phyloP scores from a whole-genome alignment of 768 basidiomycete species.

The Tricholoma matsutake region DNA sequence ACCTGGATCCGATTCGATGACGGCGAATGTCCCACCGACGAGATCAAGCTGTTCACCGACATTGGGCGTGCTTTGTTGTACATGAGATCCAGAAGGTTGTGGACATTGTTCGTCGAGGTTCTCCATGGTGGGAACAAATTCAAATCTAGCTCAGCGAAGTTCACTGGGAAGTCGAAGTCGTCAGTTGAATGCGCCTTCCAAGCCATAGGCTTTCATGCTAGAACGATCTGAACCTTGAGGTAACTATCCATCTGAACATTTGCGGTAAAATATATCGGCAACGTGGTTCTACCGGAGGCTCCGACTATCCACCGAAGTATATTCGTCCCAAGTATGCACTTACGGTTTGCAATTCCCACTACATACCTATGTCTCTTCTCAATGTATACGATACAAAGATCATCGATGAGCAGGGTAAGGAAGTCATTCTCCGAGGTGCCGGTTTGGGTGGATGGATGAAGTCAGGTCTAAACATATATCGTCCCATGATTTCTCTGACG shows the following conservation, averaged over 20 bases:
- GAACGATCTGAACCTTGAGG: too few species aligned
- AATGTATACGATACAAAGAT: constrained; percentile 58
- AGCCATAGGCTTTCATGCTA: too few species aligned
- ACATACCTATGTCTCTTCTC: constrained; percentile 51
- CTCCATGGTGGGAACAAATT: background rate
- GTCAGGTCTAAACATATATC: constrained; percentile 40
- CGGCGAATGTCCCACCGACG: constrained; percentile 60
- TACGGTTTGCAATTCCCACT: background rate
- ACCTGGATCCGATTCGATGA: constrained; percentile 58
- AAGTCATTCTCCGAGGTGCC: constrained; percentile 65
- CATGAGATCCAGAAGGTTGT: constrained; percentile 1
- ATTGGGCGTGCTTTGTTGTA: constrained; percentile 1
- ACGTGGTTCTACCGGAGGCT: too few species aligned
- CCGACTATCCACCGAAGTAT: too few species aligned
- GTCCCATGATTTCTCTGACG: background rate
- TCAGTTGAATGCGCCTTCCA: too few species aligned
- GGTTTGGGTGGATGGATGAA: constrained; percentile 88
- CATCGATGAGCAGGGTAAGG: constrained; percentile 52
- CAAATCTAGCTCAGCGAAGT: background rate
- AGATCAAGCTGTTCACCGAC: constrained; percentile 34
- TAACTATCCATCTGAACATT: too few species aligned
- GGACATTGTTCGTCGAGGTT: background rate
- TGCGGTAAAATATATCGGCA: too few species aligned
- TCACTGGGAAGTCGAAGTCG: background rate
- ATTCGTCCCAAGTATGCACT: too few species aligned